A percentile compares a stretch with the other conserved stretches of the same genome.
Evolutionary conservation across 1,139 yeast genomes (phyloP).

Genomic region (Pichia sp.): DNA sequence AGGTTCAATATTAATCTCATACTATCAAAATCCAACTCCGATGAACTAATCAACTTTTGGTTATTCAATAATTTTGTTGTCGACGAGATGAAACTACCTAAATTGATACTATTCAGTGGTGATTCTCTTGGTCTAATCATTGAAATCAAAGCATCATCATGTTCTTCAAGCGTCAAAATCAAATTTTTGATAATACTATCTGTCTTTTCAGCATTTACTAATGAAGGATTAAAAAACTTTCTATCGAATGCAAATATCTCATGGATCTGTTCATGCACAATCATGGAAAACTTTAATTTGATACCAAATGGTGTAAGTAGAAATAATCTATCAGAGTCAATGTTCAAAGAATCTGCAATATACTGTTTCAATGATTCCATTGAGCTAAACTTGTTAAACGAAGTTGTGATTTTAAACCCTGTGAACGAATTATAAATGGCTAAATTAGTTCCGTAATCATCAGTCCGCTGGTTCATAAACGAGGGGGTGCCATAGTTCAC

Average conservation of each 20-base stretch:
- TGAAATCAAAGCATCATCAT: constrained; percentile 18
- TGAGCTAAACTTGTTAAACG: constrained; percentile 28
- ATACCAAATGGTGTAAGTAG: constrained; percentile 61
- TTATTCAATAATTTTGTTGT: constrained; percentile 1
- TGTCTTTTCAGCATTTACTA: constrained; percentile 10
- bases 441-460: constrained; percentile 16
- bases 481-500: background rate
- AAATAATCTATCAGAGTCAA: constrained; percentile 40
- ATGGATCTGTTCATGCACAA: constrained; percentile 26
- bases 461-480: background rate
- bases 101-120: constrained; percentile 25
- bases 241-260: constrained; percentile 58
- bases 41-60: constrained; percentile 14
- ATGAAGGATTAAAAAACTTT: constrained; percentile 33
- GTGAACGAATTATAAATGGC: constrained; percentile 34
- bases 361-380: constrained; percentile 40
- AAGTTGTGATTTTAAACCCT: constrained; percentile 28
- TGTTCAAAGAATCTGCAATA: constrained; percentile 32
- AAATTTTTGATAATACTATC: constrained; percentile 12
- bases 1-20: constrained; percentile 26
- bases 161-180: constrained; percentile 16
- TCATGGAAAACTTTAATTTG: constrained; percentile 44
- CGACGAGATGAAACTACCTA: constrained; percentile 2
- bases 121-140: constrained; percentile 37
- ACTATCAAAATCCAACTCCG: constrained; percentile 21